Percentiles rank a stretch among this genome's conserved stretches.
Conservation (phyloP, 2,329 filamentous ascomycete genomes). For the Botrytis aclada region DNA sequence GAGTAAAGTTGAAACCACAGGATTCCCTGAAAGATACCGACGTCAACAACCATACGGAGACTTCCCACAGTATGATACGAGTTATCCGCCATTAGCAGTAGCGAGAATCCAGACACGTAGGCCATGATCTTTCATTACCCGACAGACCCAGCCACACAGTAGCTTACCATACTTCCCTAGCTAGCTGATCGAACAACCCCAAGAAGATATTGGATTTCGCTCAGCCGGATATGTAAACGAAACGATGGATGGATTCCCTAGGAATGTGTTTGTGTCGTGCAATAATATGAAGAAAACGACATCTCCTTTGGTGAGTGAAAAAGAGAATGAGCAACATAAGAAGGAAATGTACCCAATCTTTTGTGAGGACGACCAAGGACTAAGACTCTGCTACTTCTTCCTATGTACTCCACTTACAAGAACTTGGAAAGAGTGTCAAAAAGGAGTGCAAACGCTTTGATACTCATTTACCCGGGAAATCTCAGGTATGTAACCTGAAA, state of each 20-base stretch:
- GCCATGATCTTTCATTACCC: not conserved
- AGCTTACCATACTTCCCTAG: not conserved
- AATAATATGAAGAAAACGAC: not conserved
- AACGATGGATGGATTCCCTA: not conserved
- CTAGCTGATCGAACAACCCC: not conserved
- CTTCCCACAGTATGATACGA: not conserved
- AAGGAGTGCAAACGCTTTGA: not conserved
- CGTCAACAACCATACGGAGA: not conserved
- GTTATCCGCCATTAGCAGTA: too few relatives aligned
- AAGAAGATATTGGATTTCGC: not conserved
- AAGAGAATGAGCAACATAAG: not conserved
- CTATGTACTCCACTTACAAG: not conserved
- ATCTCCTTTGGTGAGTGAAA: not conserved
- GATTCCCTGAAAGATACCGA: not conserved
- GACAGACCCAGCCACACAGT: not conserved
- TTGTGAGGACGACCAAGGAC: not conserved
- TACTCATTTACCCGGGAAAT: not conserved
- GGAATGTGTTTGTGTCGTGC: not conserved
- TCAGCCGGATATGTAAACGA: not conserved
- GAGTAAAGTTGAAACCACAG: not conserved
- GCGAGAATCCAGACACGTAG: not conserved
- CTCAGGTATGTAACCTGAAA: not conserved
- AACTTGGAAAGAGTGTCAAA: not conserved
- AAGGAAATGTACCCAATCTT: not conserved
- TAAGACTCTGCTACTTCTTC: not conserved